These are phyloP conservation scores for Hymenoscyphus albidus DNA, from an alignment of 2,329 filamentous ascomycete genomes.

Conservation along the genomic window DNA sequence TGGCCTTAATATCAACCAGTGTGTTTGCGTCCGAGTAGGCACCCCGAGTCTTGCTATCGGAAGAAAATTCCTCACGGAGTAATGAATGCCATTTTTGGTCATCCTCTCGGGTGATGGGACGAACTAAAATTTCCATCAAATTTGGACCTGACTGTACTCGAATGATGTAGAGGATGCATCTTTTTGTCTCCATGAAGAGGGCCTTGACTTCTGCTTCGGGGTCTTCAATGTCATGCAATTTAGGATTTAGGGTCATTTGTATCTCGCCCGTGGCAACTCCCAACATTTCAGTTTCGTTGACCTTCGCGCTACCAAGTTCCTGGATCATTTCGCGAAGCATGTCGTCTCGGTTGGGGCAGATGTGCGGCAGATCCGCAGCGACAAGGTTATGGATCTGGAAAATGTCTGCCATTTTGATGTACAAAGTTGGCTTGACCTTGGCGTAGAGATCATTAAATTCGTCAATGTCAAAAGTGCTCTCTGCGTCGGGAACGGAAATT, in stretches of 20 bases:
- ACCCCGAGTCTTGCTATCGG: constrained; percentile 65
- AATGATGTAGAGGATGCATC: constrained; percentile 96
- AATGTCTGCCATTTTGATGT: constrained; percentile 97
- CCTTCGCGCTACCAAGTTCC: constrained; percentile 93
- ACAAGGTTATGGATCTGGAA: constrained; percentile 93
- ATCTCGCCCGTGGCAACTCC: constrained; percentile 80
- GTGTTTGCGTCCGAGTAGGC: constrained; percentile 85
- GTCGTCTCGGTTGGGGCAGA: constrained; percentile 81
- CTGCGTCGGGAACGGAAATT: constrained; percentile 80
- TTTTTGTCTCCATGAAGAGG: constrained; percentile 97
- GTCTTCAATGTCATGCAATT: constrained; percentile 85
- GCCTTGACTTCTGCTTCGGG: constrained; percentile 89
- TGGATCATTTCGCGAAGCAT: constrained; percentile 86
- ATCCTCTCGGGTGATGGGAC: constrained; percentile 81
- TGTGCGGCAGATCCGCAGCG: constrained; percentile 68
- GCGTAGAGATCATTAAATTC: constrained; percentile 98
- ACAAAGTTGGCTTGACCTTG: constrained; percentile 94
- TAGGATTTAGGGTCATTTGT: constrained; percentile 83
- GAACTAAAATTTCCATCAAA: constrained; percentile 92
- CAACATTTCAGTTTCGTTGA: constrained; percentile 89
- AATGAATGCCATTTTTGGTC: constrained; percentile 82
- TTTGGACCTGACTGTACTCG: constrained; percentile 88
- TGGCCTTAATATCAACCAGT: constrained; percentile 81
- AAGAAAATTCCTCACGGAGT: constrained; percentile 74
- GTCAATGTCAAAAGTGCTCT: constrained; percentile 94